These are phyloP conservation scores for Auricularia auricula-judae DNA, from an alignment of 768 basidiomycete species.

Conservation along the genomic window DNA sequence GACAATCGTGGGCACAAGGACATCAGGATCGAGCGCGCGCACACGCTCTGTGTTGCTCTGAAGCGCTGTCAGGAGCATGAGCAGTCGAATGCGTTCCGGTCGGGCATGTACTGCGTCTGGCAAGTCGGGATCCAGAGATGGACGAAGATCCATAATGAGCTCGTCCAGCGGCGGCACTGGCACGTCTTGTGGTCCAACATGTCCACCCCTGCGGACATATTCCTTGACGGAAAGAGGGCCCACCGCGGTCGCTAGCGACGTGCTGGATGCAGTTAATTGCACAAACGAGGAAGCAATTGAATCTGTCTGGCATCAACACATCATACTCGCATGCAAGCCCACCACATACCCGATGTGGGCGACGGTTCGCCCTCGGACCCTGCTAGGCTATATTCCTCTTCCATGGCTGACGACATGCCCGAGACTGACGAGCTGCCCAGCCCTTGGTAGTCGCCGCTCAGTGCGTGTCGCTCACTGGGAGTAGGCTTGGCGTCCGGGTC, in stretches of 20 bases:
- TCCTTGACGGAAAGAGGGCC: conserved; percentile 33
- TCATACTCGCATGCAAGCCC: background rate
- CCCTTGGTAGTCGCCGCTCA: conserved; percentile 7
- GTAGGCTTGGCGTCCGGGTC: conserved; percentile 10
- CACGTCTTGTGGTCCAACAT: conserved; percentile 51
- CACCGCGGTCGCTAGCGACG: conserved; percentile 22
- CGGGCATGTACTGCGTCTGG: conserved; percentile 37
- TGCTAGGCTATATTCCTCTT: background rate
- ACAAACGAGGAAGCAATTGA: conserved; percentile 38
- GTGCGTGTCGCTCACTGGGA: conserved; percentile 13
- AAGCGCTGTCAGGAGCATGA: conserved; percentile 44
- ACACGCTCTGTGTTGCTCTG: conserved; percentile 42
- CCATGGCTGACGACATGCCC: background rate
- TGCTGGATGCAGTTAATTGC: conserved; percentile 21
- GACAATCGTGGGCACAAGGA: conserved; percentile 41
- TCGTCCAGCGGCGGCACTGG: conserved; percentile 36
- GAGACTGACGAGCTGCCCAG: background rate
- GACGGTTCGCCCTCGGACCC: background rate
- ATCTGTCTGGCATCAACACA: conserved; percentile 17
- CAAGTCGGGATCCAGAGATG: conserved; percentile 12
- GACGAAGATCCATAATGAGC: conserved; percentile 30
- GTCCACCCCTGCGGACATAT: conserved; percentile 58
- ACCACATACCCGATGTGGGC: background rate
- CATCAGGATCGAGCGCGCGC: conserved; percentile 32
- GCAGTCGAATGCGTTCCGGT: conserved; percentile 39